Percentiles rank a stretch among this genome's conserved stretches.
Evolutionary conservation across 2,329 filamentous ascomycete species (phyloP).

Genomic region (Paracoccidioides brasiliensis): DNA sequence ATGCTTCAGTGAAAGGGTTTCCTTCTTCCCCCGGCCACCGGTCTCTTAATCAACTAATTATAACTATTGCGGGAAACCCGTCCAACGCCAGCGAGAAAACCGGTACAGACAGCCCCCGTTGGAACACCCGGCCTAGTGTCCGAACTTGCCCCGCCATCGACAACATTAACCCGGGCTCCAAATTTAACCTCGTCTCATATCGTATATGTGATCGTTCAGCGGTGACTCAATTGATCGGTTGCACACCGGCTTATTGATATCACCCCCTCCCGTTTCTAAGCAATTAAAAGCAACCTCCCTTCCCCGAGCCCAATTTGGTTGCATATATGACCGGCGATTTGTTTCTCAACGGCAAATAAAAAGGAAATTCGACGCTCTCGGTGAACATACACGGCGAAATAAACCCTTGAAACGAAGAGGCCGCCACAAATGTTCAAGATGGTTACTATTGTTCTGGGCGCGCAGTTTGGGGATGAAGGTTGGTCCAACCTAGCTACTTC

Average conservation of each 20-base stretch:
- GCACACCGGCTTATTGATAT: not conserved
- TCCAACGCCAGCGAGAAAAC: not conserved
- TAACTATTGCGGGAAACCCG: too few species aligned
- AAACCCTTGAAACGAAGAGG: not conserved
- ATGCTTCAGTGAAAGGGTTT: too few species aligned
- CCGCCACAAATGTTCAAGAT: constrained; percentile 10
- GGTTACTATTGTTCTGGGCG: constrained; percentile 34
- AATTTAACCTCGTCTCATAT: not conserved
- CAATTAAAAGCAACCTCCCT: too few species aligned
- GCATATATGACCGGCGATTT: not conserved
- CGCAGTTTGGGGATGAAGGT: constrained; percentile 39
- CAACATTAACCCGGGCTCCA: not conserved
- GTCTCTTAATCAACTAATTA: too few species aligned
- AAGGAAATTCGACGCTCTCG: not conserved
- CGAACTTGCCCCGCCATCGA: not conserved
- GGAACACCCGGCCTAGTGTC: not conserved
- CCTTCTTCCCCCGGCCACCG: too few species aligned
- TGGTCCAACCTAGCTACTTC: constrained; percentile 3
- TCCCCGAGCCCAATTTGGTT: not conserved
- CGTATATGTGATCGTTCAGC: not conserved
- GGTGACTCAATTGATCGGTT: not conserved
- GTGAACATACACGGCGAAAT: not conserved
- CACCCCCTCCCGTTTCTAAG: too few species aligned
- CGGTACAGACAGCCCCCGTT: not conserved
- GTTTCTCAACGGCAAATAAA: not conserved